Percentiles rank a stretch among this genome's conserved stretches.
These are phyloP conservation scores for Meredithiella fracta DNA, from an alignment of 2,329 filamentous ascomycete genomes.

Conservation along the genomic window DNA sequence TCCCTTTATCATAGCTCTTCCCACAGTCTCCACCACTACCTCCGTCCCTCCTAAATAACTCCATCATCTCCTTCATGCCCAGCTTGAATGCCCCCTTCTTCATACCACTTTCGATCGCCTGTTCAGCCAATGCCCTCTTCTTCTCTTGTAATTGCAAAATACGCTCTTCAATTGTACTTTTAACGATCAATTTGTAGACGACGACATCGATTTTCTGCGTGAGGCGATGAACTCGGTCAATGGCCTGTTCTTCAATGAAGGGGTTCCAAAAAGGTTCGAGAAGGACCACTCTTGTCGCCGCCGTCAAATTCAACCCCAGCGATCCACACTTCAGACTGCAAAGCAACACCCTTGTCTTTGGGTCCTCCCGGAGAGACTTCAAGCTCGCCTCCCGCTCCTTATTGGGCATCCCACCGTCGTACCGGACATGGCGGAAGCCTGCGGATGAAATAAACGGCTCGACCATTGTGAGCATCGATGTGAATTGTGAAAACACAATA, in stretches of 20 bases:
- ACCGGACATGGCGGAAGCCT: slow-evolving; percentile 66
- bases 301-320: slow-evolving; percentile 83
- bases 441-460: slow-evolving; percentile 72
- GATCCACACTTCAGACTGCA: slow-evolving; percentile 91
- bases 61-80: slow-evolving; percentile 82
- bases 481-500: slow-evolving; percentile 97
- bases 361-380: slow-evolving; percentile 56
- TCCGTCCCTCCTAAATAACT: slow-evolving; percentile 53
- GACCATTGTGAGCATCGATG: slow-evolving; percentile 90
- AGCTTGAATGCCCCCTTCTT: slow-evolving; percentile 65
- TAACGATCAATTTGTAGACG: slow-evolving; percentile 85
- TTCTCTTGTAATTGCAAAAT: slow-evolving; percentile 90
- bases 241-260: slow-evolving; percentile 98
- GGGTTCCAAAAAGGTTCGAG: slow-evolving; percentile 98
- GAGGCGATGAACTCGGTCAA: slow-evolving; percentile 94
- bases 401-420: slow-evolving; percentile 91
- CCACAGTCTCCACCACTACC: slow-evolving; percentile 3
- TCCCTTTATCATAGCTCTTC: slow-evolving; percentile 5
- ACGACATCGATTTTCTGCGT: slow-evolving; percentile 91
- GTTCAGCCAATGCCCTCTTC: slow-evolving; percentile 80
- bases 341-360: slow-evolving; percentile 62
- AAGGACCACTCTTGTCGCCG: slow-evolving; percentile 82
- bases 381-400: slow-evolving; percentile 81
- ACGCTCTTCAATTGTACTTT: slow-evolving; percentile 74
- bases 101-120: slow-evolving; percentile 70